Percentiles rank a stretch among this genome's conserved stretches.
Conservation (phyloP, 1,284 basidiomycete genomes). For the Ceratobasidium sp. region DNA sequence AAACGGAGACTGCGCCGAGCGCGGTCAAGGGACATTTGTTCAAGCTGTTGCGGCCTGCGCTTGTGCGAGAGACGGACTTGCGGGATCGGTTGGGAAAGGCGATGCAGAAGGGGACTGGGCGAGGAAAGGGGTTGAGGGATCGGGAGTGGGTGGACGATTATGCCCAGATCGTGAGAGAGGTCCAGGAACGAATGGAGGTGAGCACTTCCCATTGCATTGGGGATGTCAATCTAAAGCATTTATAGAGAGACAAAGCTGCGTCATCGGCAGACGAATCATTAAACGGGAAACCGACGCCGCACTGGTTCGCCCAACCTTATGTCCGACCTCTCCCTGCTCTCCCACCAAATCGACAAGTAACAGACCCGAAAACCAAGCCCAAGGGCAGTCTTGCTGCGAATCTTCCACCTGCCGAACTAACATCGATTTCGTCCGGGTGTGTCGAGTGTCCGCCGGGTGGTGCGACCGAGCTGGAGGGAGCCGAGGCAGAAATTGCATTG, state of each 20-base stretch:
- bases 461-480: constrained; percentile 13
- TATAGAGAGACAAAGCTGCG: constrained; percentile 46
- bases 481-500: constrained; percentile 21
- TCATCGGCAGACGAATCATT: constrained; percentile 51
- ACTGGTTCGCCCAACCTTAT: constrained; percentile 89
- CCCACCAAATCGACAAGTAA: background rate
- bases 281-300: constrained; percentile 69
- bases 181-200: constrained; percentile 74
- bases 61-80: constrained; percentile 76
- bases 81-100: constrained; percentile 74
- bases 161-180: constrained; percentile 69
- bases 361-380: background rate
- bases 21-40: constrained; percentile 94
- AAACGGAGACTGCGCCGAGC: constrained; percentile 76
- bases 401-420: constrained; percentile 10
- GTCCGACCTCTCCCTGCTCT: constrained; percentile 64
- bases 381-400: constrained; percentile 10
- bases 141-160: constrained; percentile 63
- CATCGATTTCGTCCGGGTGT: background rate
- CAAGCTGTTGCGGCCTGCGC: constrained; percentile 86
- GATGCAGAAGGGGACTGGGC: constrained; percentile 53
- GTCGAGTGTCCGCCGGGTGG: constrained; percentile 4
- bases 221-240: background rate
- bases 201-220: constrained; percentile 49
- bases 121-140: constrained; percentile 51